Conservation (phyloP, 306 rosid species). For the Castanea sativa region DNA sequence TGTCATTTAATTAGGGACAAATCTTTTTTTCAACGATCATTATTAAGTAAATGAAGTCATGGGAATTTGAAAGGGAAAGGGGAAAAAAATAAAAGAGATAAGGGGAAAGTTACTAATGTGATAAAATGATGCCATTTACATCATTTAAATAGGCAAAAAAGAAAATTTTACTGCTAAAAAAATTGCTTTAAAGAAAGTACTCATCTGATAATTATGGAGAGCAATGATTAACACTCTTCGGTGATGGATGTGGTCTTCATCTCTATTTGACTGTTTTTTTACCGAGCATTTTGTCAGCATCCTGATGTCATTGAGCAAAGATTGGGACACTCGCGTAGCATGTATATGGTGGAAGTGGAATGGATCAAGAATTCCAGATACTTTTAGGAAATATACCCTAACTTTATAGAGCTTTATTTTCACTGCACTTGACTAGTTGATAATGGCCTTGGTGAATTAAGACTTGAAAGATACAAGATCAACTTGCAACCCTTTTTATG, state of each 20-base stretch:
- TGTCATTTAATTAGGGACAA: too few species aligned
- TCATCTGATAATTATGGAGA: constrained; percentile 24
- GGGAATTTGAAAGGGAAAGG: not conserved
- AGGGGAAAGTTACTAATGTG: not conserved
- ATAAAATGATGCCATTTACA: constrained; percentile 11
- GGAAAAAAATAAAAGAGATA: not conserved
- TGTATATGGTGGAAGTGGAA: constrained; percentile 1
- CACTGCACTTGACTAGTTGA: too few species aligned
- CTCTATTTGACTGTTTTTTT: constrained; percentile 11
- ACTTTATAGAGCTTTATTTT: too few species aligned
- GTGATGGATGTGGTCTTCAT: constrained; percentile 31
- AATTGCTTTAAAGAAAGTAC: not conserved
- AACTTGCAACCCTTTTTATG: too few species aligned
- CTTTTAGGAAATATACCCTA: not conserved
- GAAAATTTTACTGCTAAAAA: constrained; percentile 1
- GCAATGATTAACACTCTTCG: constrained; percentile 11
- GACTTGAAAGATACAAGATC: too few species aligned
- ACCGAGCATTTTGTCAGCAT: constrained; percentile 34
- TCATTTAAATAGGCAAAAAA: constrained; percentile 15
- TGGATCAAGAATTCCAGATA: not conserved
- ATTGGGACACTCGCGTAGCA: constrained; percentile 10
- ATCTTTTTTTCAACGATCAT: too few species aligned
- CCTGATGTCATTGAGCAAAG: constrained; percentile 12
- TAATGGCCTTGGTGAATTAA: too few species aligned
- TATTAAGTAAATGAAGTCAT: too few species aligned